Evolutionary conservation across 306 rosid genomes (phyloP), one percentile per base, ranked within the genome.

Genomic region (Canavalia ensiformis): DNA sequence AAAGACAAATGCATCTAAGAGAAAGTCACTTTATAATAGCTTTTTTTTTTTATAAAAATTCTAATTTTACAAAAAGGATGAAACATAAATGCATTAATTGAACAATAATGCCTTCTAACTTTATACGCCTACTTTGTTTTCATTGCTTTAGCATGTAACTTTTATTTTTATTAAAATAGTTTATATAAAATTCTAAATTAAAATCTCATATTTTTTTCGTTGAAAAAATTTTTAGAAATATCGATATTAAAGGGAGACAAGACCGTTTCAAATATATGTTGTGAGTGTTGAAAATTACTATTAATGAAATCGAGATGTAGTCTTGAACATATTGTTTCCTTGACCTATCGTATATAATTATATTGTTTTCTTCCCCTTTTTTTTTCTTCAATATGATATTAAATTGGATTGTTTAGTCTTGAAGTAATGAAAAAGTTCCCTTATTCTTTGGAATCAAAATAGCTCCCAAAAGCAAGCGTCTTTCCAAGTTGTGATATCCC

Each of bases 401-500:
- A 29, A 63, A 55, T 65, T 64, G 11, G 77, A 68, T 78, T 82
- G 88, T 78, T 82, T 86, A 82, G 77, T 47, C 31, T 18, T 41
- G 68, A 86, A 86, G 88, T 52, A 86, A 86, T 62, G 59, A 68
- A 74, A 82, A 82, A 86, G 88, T 65, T 6, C 6, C 69, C 7
- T 81, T 77, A 12, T n/a, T 57, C 34, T 68, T 13, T 66, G 1
- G 10, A 69, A 56, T 57, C 49, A 2, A 51, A 67, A 55, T 41
- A 25, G 34, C 29, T 66, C 7, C 55, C 63, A 72, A 85, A 85
- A 81, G 59, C 33, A 69, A 12, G 42, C 29, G 2, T 57, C 51
- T 76, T 65, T 31, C 55, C 3, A 30, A 13, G 31, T 77, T 49
- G 18, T 58, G 0, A 37, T 57, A 10, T 47, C 28, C 8, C 11